Evolutionary conservation across 257 asterid species (phyloP), one percentile per base, ranked within the genome.

Genomic region (Avicennia marina): DNA sequence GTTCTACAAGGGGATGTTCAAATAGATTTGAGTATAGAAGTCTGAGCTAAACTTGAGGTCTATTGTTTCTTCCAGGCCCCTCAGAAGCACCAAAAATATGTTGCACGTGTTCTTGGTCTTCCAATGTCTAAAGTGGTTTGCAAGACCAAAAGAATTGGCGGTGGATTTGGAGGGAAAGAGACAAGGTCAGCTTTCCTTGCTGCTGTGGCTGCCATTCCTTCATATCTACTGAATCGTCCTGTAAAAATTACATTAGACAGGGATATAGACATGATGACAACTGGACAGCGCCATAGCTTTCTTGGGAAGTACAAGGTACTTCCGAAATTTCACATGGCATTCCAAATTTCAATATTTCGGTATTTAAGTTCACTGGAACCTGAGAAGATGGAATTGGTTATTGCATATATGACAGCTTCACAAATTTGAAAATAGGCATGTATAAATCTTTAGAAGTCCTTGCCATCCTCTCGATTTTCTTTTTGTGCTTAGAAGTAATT

Each of bases 81-180:
- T 61, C 85, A 78, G 72, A 88, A 85, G 79, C 96, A 91, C 74
- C 98, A 91, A 67, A 82, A 88, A 71, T 88, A 91, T 74, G 90
- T 91, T 18, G 48, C 90, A 25, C 85, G 33, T 40, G 96, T 91
- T 62, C 95, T 91, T 47, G 95, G 95, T 64, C 93, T 91, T 63
- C 89, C 98, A 33, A 91, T 88, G 98, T 81, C 98, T 36, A 91
- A 91, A 73, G 98, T 91, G 55, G 96, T 91, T 38, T 91, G 98
- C 83, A 91, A 75, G 83, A 85, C 94, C 33, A 91, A 91, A 84
- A 75, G 98, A 80, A 81, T 91, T 50, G 98, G 96, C 18, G 98
- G 98, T 76, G 98, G 96, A 46, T 91, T 91, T 69, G 98, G 98
- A 62, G 98, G 98, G 57, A 91, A 91, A 80, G 98, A 91, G 67